phyloP scores from a whole-genome alignment of 2,329 filamentous ascomycete genomes.

The Exophiala viscosa region DNA sequence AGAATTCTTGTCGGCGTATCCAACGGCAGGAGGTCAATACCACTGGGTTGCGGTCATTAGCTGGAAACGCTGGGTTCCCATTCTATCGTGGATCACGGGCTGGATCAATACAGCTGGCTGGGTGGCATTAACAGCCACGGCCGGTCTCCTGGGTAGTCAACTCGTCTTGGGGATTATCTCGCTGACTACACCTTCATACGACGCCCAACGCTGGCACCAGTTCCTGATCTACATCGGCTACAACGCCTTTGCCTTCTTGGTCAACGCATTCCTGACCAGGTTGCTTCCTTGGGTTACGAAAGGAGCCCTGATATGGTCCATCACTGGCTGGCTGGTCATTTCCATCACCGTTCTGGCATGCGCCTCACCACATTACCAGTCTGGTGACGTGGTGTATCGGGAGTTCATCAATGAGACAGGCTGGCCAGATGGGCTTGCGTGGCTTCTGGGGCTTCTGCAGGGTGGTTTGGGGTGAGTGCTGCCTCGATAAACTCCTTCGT shows the following conservation, averaged over 20 bases:
- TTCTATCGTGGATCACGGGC: constrained; percentile 64
- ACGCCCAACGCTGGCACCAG: constrained; percentile 63
- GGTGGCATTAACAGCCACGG: constrained; percentile 62
- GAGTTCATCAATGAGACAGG: constrained; percentile 65
- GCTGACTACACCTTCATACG: constrained; percentile 58
- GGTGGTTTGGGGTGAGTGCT: constrained; percentile 51
- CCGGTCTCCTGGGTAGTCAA: constrained; percentile 63
- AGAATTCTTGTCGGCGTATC: constrained; percentile 64
- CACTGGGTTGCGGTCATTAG: constrained; percentile 67
- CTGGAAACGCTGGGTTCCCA: constrained; percentile 57
- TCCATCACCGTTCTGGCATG: constrained; percentile 66
- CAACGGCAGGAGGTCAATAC: constrained; percentile 54
- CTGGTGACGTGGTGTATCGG: constrained; percentile 52
- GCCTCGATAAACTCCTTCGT: constrained; percentile 48
- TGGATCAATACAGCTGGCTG: constrained; percentile 45
- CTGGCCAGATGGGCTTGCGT: constrained; percentile 63
- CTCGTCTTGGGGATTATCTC: constrained; percentile 64
- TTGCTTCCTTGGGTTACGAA: constrained; percentile 64
- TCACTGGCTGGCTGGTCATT: constrained; percentile 66
- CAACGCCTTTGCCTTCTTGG: constrained; percentile 56
- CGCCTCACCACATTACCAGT: constrained; percentile 62
- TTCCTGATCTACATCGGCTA: constrained; percentile 69
- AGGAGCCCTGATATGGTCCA: constrained; percentile 66
- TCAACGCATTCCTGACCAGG: constrained; percentile 63
- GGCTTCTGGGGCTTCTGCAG: constrained; percentile 46